A percentile compares a stretch with the other conserved stretches of the same genome.
Conservation (phyloP, 140 eudicot genomes). For the Stevia rebaudiana region DNA sequence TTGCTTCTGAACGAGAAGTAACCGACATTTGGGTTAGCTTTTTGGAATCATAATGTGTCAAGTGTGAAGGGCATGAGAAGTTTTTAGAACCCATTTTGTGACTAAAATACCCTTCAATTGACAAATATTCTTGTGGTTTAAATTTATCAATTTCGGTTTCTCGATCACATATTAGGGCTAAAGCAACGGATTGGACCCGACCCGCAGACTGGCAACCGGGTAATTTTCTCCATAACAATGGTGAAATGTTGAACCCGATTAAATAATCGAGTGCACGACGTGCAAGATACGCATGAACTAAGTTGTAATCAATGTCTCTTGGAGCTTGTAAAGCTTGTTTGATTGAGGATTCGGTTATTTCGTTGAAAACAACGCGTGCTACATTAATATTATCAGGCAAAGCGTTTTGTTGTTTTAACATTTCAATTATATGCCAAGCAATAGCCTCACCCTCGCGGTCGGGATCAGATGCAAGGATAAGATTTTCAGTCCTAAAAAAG, state of each 20-base stretch:
- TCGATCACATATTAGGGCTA: conserved; percentile 77
- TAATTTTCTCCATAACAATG: conserved; percentile 82
- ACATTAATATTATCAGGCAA: conserved; percentile 54
- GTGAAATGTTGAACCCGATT: conserved; percentile 94
- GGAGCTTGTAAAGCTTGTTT: conserved; percentile 78
- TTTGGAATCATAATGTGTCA: conserved; percentile 60
- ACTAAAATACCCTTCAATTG: conserved; percentile 49
- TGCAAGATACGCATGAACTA: conserved; percentile 93
- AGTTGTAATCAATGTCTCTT: conserved; percentile 64
- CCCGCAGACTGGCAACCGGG: conserved; percentile 99
- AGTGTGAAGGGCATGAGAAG: conserved; percentile 34
- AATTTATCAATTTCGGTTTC: conserved; percentile 79
- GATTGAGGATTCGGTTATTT: conserved; percentile 85
- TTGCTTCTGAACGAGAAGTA: conserved; percentile 50
- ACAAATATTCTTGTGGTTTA: conserved; percentile 82
- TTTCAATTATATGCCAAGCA: conserved; percentile 96
- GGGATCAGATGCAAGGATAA: conserved; percentile 96
- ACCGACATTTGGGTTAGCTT: conserved; percentile 57
- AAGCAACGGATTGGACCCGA: conserved; percentile 92
- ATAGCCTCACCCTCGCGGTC: conserved; percentile 99
- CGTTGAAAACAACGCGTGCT: conserved; percentile 78
- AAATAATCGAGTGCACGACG: conserved; percentile 94
- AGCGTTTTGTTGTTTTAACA: conserved; percentile 86
- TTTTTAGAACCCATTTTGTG: conserved; percentile 15
- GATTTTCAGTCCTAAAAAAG: conserved; percentile 70